Conservation (phyloP, 2,329 filamentous ascomycete species). For the Aspergillus novoparasiticus region DNA sequence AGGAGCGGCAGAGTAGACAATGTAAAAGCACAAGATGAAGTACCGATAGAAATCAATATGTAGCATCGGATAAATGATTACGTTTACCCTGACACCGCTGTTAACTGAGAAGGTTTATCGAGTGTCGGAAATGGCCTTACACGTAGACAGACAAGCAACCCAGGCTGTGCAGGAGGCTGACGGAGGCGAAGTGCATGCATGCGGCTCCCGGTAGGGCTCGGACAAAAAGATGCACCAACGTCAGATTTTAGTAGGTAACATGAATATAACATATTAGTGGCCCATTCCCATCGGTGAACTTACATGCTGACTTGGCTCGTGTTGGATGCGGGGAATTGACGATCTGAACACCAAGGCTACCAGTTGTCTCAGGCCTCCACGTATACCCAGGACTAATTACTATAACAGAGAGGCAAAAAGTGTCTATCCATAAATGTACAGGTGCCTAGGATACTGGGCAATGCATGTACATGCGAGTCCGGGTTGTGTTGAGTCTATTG, state of each 20-base stretch:
- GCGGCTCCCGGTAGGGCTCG: background rate
- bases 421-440: background rate
- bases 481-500: background rate
- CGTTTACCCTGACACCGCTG: background rate
- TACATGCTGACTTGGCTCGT: background rate
- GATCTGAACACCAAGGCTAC: background rate
- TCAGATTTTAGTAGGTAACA: background rate
- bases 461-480: background rate
- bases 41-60: too few relatives aligned
- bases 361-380: background rate
- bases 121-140: background rate
- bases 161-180: background rate
- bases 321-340: background rate
- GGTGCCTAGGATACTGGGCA: background rate
- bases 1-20: background rate
- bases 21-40: background rate
- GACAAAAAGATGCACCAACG: background rate
- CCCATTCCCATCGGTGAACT: background rate
- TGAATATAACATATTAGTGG: background rate
- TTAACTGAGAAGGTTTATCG: background rate
- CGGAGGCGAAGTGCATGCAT: background rate
- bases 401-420: background rate
- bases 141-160: background rate
- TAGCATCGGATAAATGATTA: background rate
- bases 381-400: background rate